These are phyloP conservation scores for Fusarium succisae DNA, from an alignment of 2,329 filamentous ascomycete genomes.

Conservation along the genomic window DNA sequence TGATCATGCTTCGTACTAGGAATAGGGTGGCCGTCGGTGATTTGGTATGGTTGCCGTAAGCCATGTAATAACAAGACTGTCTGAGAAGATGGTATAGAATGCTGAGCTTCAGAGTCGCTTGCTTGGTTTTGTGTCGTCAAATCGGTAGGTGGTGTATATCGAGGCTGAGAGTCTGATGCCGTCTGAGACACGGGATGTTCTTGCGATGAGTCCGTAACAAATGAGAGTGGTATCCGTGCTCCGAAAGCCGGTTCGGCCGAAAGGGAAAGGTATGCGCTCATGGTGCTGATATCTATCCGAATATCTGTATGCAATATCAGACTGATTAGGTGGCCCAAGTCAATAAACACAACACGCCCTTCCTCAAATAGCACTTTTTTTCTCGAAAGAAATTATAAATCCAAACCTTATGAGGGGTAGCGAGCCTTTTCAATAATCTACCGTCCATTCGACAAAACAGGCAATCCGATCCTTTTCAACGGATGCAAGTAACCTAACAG, in stretches of 20 bases:
- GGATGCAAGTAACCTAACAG: constrained; percentile 9
- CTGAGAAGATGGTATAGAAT: constrained; percentile 47
- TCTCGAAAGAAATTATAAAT: neutral
- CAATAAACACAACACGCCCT: neutral
- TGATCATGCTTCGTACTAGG: constrained; percentile 48
- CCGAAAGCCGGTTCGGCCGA: constrained; percentile 25
- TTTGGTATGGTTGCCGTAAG: constrained; percentile 58
- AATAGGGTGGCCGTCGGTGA: constrained; percentile 55
- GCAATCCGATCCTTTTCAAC: constrained; percentile 13
- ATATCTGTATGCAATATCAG: neutral
- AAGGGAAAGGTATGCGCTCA: constrained; percentile 32
- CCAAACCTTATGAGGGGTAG: neutral
- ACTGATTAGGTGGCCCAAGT: neutral
- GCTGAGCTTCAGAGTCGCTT: neutral
- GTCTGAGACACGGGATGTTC: constrained; percentile 2
- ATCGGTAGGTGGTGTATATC: constrained; percentile 4
- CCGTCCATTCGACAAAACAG: neutral
- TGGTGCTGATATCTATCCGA: neutral
- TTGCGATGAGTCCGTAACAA: neutral
- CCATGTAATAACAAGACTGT: constrained; percentile 61
- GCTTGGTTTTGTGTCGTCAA: constrained; percentile 2
- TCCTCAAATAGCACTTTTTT: neutral
- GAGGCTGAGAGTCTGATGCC: neutral
- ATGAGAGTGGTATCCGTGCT: neutral
- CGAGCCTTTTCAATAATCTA: constrained; percentile 6